Conservation (phyloP, 169 alveolate genomes). For the Fabrea salina region DNA sequence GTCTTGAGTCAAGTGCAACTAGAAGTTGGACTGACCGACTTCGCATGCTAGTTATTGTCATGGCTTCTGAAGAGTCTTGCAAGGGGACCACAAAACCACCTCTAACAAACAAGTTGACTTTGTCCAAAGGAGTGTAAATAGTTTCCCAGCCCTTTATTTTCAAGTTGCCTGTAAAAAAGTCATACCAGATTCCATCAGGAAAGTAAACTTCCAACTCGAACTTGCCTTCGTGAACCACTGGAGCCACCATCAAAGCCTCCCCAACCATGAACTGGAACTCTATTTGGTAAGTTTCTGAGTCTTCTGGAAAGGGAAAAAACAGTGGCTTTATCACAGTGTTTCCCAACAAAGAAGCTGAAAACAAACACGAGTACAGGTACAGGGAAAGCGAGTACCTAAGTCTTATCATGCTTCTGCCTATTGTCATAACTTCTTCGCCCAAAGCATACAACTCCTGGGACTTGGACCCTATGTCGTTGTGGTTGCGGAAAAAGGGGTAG, state of each 20-base stretch:
- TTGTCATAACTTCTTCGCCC: slow-evolving; percentile 18
- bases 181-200: neutral
- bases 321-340: slow-evolving; percentile 67
- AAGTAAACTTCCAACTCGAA: neutral
- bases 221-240: neutral
- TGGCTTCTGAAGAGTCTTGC: neutral
- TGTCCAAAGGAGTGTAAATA: neutral
- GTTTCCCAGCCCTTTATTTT: neutral
- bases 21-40: neutral
- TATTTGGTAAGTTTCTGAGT: slow-evolving; percentile 35
- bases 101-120: neutral
- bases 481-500: slow-evolving; percentile 85
- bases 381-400: slow-evolving; percentile 56
- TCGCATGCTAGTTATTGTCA: neutral
- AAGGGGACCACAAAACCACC: neutral
- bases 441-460: slow-evolving; percentile 65
- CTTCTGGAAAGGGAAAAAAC: slow-evolving; percentile 71
- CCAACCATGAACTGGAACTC: slow-evolving; percentile 23
- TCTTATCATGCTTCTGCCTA: slow-evolving; percentile 36
- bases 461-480: slow-evolving; percentile 41
- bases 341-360: slow-evolving; percentile 29
- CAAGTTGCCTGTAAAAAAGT: neutral
- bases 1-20: slow-evolving; percentile 5
- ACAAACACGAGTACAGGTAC: slow-evolving; percentile 61
- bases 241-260: neutral